Base-by-base conservation (phyloP, 768 basidiomycete species). In the Rhodotorula toruloides region DNA sequence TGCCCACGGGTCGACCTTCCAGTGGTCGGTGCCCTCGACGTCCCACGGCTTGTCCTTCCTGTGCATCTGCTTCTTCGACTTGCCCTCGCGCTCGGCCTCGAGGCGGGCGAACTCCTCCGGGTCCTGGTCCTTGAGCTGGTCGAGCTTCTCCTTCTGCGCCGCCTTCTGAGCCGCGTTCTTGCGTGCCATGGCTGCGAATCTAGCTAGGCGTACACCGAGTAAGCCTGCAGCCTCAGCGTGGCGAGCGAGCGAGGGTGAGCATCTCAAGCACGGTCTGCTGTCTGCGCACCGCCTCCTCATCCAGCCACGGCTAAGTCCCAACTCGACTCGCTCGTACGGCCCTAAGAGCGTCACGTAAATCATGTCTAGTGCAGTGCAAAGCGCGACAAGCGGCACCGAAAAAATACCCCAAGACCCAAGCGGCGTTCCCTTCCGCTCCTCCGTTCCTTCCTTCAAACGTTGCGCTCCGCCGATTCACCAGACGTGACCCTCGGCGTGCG, bases 1-100 rank as follows among this genome's bases (percentile, higher is more conserved):
- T 64, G 81, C 76, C 78, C 97, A 97, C 11, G 86, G 78, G 34
- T 93, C 87, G 55, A 98, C 79, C 79, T 89, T 89, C 96, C 96
- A 99, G 71, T 74, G 72, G 54, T 68, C 66, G n/a, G 61, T 56
- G 2, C 50, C 52, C 2, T 54, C 55, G 29, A 58, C 58, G 60
- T 46, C 63, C 48, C 49, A 94, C 93, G 53, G 93, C 79, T 98
- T 98, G 13, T 96, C 92, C 76, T 96, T 96, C 68, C 92, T 83
- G 77, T 90, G 87, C 50, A 84, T 81, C 80, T 91, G 92, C 80
- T 91, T 92, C 78, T 93, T 67, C 59, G 32, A 36, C 37, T 61
- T 67, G 25, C 21, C 37, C 36, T 53, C 68, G 25, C 61, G 54
- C 32, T 55, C 65, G 22, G 48, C 59, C 47, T 67, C 66, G 22